Conservation (phyloP, 345 rosid species). For the Nasturtium officinale region DNA sequence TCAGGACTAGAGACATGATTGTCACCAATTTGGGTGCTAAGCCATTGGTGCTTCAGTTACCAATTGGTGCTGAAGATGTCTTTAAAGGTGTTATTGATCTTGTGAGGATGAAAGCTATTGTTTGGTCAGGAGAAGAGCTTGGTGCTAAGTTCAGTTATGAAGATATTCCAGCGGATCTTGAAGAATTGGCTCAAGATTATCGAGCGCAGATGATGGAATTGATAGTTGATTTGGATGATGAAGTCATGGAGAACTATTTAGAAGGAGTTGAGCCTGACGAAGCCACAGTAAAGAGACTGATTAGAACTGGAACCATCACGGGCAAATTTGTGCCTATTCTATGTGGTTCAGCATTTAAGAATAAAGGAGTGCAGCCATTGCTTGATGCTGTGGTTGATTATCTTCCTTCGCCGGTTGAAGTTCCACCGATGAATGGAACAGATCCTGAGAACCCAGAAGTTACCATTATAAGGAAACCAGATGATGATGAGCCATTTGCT, state of each 20-base stretch:
- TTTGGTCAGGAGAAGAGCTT: slow-evolving; percentile 96
- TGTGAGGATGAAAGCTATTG: slow-evolving; percentile 80
- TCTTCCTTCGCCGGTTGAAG: slow-evolving; percentile 83
- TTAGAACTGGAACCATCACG: slow-evolving; percentile 77
- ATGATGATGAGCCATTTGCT: slow-evolving; percentile 83
- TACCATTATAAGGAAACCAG: slow-evolving; percentile 56
- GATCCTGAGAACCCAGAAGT: slow-evolving; percentile 89
- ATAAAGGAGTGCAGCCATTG: slow-evolving; percentile 93
- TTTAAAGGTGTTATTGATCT: slow-evolving; percentile 87
- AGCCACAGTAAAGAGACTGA: slow-evolving; percentile 68
- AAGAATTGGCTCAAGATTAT: slow-evolving; percentile 76
- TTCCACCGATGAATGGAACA: slow-evolving; percentile 87
- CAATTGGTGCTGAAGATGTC: slow-evolving; percentile 83
- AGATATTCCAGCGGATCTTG: slow-evolving; percentile 84
- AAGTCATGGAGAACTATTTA: slow-evolving; percentile 85
- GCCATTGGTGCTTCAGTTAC: slow-evolving; percentile 86
- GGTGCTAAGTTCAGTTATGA: slow-evolving; percentile 85
- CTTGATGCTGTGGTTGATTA: slow-evolving; percentile 94
- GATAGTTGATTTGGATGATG: slow-evolving; percentile 82
- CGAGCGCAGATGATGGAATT: slow-evolving; percentile 67
- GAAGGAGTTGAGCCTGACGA: slow-evolving; percentile 97
- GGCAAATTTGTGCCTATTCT: slow-evolving; percentile 80
- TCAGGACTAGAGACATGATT: slow-evolving; percentile 92
- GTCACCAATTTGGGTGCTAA: slow-evolving; percentile 93
- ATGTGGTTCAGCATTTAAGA: slow-evolving; percentile 93